Evolutionary conservation across 2,329 filamentous ascomycete genomes (phyloP).

Genomic region (Aphanocladium album): DNA sequence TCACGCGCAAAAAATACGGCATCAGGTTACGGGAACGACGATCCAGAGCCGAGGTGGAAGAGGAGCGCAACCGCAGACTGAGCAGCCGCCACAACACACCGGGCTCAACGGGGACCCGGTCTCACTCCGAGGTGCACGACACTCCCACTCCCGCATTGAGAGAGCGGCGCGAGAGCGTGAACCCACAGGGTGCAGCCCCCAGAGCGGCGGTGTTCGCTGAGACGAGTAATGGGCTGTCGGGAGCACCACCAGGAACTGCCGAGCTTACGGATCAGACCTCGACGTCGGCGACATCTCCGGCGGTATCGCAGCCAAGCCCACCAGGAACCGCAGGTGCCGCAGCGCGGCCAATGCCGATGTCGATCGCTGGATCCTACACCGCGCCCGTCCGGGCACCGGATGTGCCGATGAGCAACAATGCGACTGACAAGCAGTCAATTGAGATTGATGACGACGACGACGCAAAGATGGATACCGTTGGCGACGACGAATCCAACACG

Average conservation of each 20-base stretch:
- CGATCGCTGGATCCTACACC: slow-evolving; percentile 8
- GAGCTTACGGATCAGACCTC: not conserved
- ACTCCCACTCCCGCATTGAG: not conserved
- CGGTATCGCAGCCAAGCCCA: not conserved
- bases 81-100: slow-evolving; percentile 7
- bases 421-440: not conserved
- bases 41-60: slow-evolving; percentile 40
- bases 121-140: not conserved
- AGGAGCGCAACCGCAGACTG: slow-evolving; percentile 35
- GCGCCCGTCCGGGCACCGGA: not conserved
- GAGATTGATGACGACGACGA: not conserved
- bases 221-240: not conserved
- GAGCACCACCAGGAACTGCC: not conserved
- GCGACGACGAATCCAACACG: not conserved
- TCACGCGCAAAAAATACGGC: slow-evolving; percentile 54
- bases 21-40: slow-evolving; percentile 48
- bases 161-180: not conserved
- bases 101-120: not conserved
- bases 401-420: not conserved
- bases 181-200: not conserved
- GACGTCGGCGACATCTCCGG: not conserved
- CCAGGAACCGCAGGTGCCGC: not conserved
- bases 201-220: not conserved
- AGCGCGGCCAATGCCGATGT: slow-evolving; percentile 3
- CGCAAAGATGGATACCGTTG: not conserved